Conservation (phyloP, 148 eudicot genomes). For the Rhododendron ovatum region DNA sequence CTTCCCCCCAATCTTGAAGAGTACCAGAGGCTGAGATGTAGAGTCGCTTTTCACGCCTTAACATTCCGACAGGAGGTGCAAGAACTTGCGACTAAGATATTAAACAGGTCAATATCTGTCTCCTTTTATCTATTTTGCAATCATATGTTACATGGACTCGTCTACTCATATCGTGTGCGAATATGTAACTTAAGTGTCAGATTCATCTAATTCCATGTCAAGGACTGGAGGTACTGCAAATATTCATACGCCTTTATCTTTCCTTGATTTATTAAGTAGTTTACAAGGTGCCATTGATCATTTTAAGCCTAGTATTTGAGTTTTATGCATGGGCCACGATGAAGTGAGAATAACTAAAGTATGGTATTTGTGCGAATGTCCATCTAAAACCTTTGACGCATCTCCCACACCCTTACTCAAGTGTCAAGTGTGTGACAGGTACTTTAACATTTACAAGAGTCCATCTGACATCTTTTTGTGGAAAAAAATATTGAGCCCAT, state of each 20-base stretch:
- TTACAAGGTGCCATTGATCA: neutral
- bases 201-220: neutral
- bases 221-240: neutral
- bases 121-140: neutral
- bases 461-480: neutral
- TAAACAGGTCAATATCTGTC: constrained; percentile 45
- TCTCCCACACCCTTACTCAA: neutral
- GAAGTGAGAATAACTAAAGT: neutral
- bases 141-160: neutral
- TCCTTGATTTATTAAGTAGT: neutral
- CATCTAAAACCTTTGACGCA: neutral
- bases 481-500: neutral
- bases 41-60: constrained; percentile 83
- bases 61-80: constrained; percentile 71
- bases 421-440: neutral
- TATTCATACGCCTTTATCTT: neutral
- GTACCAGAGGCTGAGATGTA: constrained; percentile 81
- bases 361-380: neutral
- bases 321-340: neutral
- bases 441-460: neutral
- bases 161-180: neutral
- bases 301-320: neutral
- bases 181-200: neutral
- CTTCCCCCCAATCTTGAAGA: constrained; percentile 80
- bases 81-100: constrained; percentile 65